Evolutionary conservation across 257 asterid genomes (phyloP).

Genomic region (Ballota nigra): DNA sequence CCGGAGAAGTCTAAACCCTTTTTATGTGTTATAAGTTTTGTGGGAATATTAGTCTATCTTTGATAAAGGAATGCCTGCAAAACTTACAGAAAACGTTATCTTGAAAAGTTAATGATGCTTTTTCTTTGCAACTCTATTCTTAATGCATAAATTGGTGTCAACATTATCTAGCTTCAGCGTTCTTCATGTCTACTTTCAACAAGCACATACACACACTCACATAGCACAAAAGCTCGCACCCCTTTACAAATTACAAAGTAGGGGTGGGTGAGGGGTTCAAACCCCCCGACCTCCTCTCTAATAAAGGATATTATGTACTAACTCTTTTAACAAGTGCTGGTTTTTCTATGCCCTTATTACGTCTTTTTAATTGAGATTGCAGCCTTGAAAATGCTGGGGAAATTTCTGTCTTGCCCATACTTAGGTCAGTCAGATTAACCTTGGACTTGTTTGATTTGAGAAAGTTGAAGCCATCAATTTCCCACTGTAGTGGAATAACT

Average conservation of each 20-base stretch:
- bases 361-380: constrained; percentile 29
- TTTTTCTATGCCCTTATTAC: constrained; percentile 19
- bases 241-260: neutral
- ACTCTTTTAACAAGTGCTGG: neutral
- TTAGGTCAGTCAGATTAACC: constrained; percentile 73
- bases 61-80: neutral
- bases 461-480: constrained; percentile 31
- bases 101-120: constrained; percentile 10
- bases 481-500: constrained; percentile 46
- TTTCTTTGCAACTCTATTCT: neutral
- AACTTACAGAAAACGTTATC: constrained; percentile 7
- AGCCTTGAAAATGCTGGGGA: constrained; percentile 96
- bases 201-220: neutral
- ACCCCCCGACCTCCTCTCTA: neutral
- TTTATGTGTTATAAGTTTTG: no score
- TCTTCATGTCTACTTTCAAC: neutral
- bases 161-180: constrained; percentile 6
- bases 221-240: neutral
- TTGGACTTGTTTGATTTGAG: constrained; percentile 58
- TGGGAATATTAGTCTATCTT: neutral
- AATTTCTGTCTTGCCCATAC: constrained; percentile 70
- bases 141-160: neutral
- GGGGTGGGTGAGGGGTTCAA: neutral
- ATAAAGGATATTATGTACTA: neutral
- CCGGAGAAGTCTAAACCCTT: neutral